Base-by-base conservation (phyloP, 2,329 filamentous ascomycete genomes). In the Metarhizium anisopliae region DNA sequence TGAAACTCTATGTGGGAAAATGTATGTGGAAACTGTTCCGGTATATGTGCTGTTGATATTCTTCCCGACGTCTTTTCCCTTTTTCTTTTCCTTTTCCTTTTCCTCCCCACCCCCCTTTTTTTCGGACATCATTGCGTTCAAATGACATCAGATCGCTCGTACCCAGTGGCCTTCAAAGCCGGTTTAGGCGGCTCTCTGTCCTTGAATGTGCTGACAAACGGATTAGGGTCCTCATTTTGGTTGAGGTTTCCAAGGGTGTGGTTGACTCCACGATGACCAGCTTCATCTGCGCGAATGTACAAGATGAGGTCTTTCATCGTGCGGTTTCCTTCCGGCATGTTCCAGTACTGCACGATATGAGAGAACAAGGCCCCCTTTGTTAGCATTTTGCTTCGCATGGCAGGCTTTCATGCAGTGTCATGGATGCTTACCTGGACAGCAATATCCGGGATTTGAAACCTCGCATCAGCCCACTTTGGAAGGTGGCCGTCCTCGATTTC, bases 261-360 rank as follows among this genome's bases (percentile, higher is more conserved):
- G 73, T 99, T 97, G 63, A 97, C 93, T 67, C 96, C 94, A 38
- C 94, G 81, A 67, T 95, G 91, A 68, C 89, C 89, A 4, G 89
- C 89, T 71, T 96, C 91, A 56, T 93, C 89, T n/a, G 88, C 89
- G 35, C 92, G 82, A 62, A 96, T 89, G 69, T 97, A 96, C 52
- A 94, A 74, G 53, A 97, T 79, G 59, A 97, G 72, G 66, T 97
- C 90, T 64, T 80, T 82, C 89, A 99, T 96, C 2, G 84, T 89
- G 30, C 86, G 81, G 56, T 87, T 77, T 2, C 84, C 87, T 68
- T 96, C 86, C 0, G 92, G 91, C 85, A 99, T 96, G 47, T 89
- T 84, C 90, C 92, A 99, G 73, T 99, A 99, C 68, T 73, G 25
- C n/a, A 14, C n/a, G n/a, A 25, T n/a, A 10, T 8, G n/a, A 6